Percentiles rank a stretch among this genome's conserved stretches.
phyloP scores from a whole-genome alignment of 2,329 filamentous ascomycete species.

The Aureobasidium sp. region DNA sequence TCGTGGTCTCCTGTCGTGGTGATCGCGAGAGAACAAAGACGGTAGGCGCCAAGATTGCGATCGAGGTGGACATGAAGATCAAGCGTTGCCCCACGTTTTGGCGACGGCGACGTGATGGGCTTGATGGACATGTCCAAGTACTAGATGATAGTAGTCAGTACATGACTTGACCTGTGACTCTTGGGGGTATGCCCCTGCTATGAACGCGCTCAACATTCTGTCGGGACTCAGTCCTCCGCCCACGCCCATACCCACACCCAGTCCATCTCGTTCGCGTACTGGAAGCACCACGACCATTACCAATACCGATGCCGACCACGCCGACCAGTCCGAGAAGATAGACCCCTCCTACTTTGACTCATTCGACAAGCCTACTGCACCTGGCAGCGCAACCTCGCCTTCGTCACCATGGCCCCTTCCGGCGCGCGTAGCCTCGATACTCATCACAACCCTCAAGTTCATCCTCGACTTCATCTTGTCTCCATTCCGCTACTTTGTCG shows the following conservation, averaged over 20 bases:
- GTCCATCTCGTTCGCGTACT: constrained; percentile 38
- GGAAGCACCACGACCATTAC: constrained; percentile 32
- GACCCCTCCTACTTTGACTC: constrained; percentile 45
- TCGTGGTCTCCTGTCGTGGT: neutral
- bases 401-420: constrained; percentile 44
- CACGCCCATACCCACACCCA: constrained; percentile 16
- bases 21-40: neutral
- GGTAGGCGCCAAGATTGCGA: neutral
- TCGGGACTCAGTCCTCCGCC: constrained; percentile 57
- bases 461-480: constrained; percentile 69
- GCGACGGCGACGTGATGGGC: neutral
- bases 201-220: constrained; percentile 93
- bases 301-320: constrained; percentile 28
- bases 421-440: constrained; percentile 58
- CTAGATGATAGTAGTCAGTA: neutral
- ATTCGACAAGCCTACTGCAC: constrained; percentile 22
- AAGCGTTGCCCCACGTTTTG: constrained; percentile 2
- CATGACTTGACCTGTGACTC: neutral
- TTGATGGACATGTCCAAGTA: neutral
- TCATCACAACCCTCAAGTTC: constrained; percentile 70
- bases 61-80: neutral
- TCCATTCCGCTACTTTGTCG: constrained; percentile 73
- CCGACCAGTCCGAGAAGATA: constrained; percentile 38
- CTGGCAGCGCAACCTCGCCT: constrained; percentile 23
- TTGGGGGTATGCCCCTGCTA: constrained; percentile 41